Evolutionary conservation across 2,329 filamentous ascomycete species (phyloP).

Genomic region (Penicillium frequentans): DNA sequence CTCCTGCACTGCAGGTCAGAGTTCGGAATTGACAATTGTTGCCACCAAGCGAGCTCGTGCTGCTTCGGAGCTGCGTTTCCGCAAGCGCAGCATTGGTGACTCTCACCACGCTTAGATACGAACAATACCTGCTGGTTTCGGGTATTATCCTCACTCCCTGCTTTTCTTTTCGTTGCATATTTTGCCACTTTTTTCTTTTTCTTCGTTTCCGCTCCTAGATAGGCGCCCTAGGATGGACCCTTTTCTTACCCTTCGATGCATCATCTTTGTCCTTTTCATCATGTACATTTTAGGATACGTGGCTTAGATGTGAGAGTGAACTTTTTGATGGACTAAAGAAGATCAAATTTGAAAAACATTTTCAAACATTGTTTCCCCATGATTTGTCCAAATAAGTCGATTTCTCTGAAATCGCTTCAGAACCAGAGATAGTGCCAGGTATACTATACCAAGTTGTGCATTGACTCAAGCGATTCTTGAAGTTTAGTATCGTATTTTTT

Average conservation of each 20-base stretch:
- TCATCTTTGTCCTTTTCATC: constrained; percentile 6
- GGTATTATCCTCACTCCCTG: constrained; percentile 5
- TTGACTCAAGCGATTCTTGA: not conserved
- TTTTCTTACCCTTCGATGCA: constrained; percentile 9
- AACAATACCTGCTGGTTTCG: constrained; percentile 19
- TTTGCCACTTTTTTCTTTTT: not conserved
- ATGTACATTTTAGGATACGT: constrained; percentile 19
- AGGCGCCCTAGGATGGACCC: not conserved
- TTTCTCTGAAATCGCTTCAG: not conserved
- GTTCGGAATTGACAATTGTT: constrained; percentile 25
- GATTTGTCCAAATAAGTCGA: not conserved
- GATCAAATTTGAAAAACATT: not conserved
- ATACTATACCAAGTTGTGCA: not conserved
- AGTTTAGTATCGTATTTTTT: not conserved
- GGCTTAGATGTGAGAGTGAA: not conserved
- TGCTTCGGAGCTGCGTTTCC: constrained; percentile 30
- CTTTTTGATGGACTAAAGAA: not conserved
- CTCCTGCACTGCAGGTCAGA: constrained; percentile 47
- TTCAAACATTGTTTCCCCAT: not conserved
- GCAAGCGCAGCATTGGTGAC: constrained; percentile 23
- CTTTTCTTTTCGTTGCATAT: constrained; percentile 9
- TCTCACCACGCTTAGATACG: constrained; percentile 24
- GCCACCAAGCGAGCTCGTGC: constrained; percentile 26
- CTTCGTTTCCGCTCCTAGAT: constrained; percentile 5
- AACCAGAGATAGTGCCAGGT: not conserved